A percentile compares a stretch with the other conserved stretches of the same genome.
Evolutionary conservation across 2,329 filamentous ascomycete species (phyloP).

Genomic region (Aspergillus candidus): DNA sequence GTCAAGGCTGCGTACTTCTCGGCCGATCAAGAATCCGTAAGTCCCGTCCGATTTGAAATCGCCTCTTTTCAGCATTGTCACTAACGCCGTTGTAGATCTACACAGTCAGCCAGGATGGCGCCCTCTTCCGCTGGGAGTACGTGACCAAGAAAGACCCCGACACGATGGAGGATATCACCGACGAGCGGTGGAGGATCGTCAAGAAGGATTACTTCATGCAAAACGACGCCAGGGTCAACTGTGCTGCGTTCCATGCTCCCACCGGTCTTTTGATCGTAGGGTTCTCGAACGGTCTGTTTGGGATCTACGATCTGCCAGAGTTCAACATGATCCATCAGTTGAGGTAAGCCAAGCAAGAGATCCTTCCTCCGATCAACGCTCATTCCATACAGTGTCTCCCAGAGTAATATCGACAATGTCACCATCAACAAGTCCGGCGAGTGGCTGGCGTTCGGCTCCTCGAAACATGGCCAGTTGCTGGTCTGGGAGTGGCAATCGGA

Average conservation of each 20-base stretch:
- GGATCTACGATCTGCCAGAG: slow-evolving; percentile 89
- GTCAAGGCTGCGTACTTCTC: slow-evolving; percentile 97
- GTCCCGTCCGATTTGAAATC: too few species aligned
- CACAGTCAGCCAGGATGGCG: slow-evolving; percentile 95
- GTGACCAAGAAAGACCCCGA: slow-evolving; percentile 57
- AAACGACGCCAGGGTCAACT: slow-evolving; percentile 76
- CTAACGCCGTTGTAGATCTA: slow-evolving; percentile 56
- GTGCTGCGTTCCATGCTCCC: slow-evolving; percentile 79
- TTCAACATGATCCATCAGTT: slow-evolving; percentile 91
- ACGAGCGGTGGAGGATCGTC: slow-evolving; percentile 85
- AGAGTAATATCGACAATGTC: slow-evolving; percentile 92
- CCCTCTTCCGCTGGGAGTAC: slow-evolving; percentile 90
- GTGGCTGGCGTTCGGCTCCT: slow-evolving; percentile 95
- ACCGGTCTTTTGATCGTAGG: slow-evolving; percentile 93
- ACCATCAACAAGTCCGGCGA: slow-evolving; percentile 91
- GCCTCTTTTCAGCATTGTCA: background rate
- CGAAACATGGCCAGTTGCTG: slow-evolving; percentile 87
- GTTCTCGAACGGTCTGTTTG: slow-evolving; percentile 91
- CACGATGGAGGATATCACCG: slow-evolving; percentile 54
- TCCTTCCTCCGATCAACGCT: too few species aligned
- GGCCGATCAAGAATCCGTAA: slow-evolving; percentile 73
- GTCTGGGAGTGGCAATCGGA: slow-evolving; percentile 99
- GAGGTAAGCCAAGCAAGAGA: slow-evolving; percentile 33
- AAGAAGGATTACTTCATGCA: slow-evolving; percentile 92
- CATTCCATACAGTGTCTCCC: slow-evolving; percentile 67